A percentile compares a stretch with the other conserved stretches of the same genome.
Evolutionary conservation across 768 basidiomycete genomes (phyloP).

Genomic region (Lactarius indigo): DNA sequence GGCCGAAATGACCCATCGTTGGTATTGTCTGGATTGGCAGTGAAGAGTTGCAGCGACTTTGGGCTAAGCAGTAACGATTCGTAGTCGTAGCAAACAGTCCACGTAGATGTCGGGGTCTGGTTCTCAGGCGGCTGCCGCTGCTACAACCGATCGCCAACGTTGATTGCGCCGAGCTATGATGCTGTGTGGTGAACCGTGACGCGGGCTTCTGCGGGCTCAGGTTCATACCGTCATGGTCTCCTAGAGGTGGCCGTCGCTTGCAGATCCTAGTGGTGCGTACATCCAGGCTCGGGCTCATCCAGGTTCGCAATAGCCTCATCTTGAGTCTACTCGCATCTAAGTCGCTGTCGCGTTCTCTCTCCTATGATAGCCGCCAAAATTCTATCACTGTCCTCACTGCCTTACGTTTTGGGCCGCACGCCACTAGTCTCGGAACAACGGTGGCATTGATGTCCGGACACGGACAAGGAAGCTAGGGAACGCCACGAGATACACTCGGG

Average conservation of each 20-base stretch:
- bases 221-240: background rate
- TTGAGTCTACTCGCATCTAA: background rate
- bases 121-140: background rate
- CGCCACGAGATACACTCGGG: background rate
- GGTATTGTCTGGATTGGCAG: background rate
- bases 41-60: background rate
- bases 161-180: no score
- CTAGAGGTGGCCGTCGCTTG: background rate
- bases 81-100: no score
- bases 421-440: background rate
- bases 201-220: background rate
- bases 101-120: background rate
- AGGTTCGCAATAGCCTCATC: background rate
- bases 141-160: no score
- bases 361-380: background rate
- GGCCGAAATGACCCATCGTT: background rate
- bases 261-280: background rate
- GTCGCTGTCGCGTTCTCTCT: background rate
- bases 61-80: no score
- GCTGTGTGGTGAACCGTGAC: no score
- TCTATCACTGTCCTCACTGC: background rate
- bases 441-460: background rate
- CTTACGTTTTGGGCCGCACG: background rate
- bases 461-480: background rate
- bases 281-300: background rate